Base-by-base conservation (phyloP, 768 basidiomycete genomes). In the Collybia sordida region DNA sequence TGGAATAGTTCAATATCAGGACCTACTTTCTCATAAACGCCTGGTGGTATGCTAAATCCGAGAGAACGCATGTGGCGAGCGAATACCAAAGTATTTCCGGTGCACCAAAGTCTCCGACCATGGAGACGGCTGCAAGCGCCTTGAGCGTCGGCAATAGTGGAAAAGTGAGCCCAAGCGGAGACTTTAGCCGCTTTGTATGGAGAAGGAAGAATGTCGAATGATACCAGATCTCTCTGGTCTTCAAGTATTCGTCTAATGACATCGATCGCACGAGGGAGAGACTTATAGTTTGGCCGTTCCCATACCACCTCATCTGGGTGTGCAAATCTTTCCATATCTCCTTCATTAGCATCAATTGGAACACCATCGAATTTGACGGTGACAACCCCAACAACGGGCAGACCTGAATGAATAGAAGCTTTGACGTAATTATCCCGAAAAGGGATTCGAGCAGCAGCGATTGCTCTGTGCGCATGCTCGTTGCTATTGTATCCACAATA, bases 401-500 rank as follows among this genome's bases (percentile, higher is more conserved):
- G 59, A 2, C 83, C 85, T 4, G 72, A 65, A 57, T 90, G 80
- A 6, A 82, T 53, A 1, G 54, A 60, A 0, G 82, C 87, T 6
- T 68, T 65, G 2, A 88, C 58, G 46, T 69, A 63, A 36, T 66
- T 67, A 18, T 73, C 75, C 0, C 71, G 63, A 22, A 78, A 61
- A 0, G 69, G 66, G 1, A 55, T 66, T 14, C 72, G 66, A 0
- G 80, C 69, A 0, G 66, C 63, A 7, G 68, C 64, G 5, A 89
- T 74, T 1, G 79, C 87, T 18, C 64, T 59, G 19, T 75, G 64
- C 0, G 90, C 88, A 7, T 72, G 68, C 37, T 69, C 66, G 45
- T 69, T 55, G 0, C 72, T 76, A 0, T 68, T 60, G 56, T 86
- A 92, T 1, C 90, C 89, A 12, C 78, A 81, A 51, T 80, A 92